These are phyloP conservation scores for Ustilago xerochloae DNA, from an alignment of 1,284 basidiomycete species.

Conservation along the genomic window DNA sequence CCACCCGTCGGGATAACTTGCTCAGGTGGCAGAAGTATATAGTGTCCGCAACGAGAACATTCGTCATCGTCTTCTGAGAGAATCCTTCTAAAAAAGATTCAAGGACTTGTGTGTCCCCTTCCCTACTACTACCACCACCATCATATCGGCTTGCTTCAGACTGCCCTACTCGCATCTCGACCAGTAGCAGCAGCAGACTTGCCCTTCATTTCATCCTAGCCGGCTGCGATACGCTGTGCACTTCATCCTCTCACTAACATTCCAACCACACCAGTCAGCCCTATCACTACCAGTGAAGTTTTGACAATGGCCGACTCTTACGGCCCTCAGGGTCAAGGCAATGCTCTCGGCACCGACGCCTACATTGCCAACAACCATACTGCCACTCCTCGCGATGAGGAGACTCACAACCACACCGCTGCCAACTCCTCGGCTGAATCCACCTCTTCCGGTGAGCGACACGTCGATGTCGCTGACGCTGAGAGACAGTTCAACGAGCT, in stretches of 20 bases:
- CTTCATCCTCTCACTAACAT: not conserved
- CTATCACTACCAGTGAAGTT: not conserved
- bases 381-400: constrained; percentile 6
- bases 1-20: too few species aligned
- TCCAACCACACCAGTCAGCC: not conserved
- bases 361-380: constrained; percentile 31
- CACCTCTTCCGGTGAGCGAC: constrained; percentile 18
- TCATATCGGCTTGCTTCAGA: too few species aligned
- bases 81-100: not conserved
- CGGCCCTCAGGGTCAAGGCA: constrained; percentile 19
- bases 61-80: too few species aligned
- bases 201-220: not conserved
- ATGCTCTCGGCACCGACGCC: constrained; percentile 26
- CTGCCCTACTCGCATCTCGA: not conserved
- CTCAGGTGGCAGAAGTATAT: too few species aligned
- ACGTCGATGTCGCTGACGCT: constrained; percentile 41
- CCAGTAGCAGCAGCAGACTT: not conserved
- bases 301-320: constrained; percentile 20
- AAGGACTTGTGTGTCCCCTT: not conserved
- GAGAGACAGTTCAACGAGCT: constrained; percentile 38
- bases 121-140: not conserved
- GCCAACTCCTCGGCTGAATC: constrained; percentile 23
- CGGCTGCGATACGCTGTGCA: not conserved
- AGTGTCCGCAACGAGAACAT: too few species aligned
- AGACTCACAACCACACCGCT: constrained; percentile 13